These are phyloP conservation scores for Chlamydomonas eustigma DNA, from an alignment of 139 green algal genomes.

Conservation along the genomic window DNA sequence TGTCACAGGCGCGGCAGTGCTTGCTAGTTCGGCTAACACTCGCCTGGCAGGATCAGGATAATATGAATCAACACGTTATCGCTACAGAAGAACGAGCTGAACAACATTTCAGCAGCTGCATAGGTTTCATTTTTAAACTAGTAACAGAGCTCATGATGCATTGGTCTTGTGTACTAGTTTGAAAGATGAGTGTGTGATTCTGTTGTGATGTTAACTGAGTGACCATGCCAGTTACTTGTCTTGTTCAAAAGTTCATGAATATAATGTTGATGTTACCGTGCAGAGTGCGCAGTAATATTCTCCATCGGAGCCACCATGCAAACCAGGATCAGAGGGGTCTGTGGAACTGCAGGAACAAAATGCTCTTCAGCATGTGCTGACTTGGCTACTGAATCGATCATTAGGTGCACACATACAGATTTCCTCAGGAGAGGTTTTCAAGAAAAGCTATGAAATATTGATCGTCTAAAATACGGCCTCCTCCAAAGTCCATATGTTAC, in stretches of 20 bases:
- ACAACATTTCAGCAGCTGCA: no score
- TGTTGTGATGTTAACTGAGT: not conserved
- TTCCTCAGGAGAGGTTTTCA: not conserved
- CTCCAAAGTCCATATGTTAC: no score
- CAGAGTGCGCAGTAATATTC: not conserved
- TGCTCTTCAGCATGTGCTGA: not conserved
- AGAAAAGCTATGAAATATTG: no score
- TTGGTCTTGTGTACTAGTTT: not conserved
- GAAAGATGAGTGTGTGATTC: not conserved
- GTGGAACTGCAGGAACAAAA: not conserved
- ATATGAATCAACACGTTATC: no score
- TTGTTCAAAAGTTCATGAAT: no score
- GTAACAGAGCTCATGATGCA: not conserved
- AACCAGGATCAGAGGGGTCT: slow-evolving; percentile 6
- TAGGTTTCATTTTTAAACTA: not conserved
- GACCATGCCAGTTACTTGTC: not conserved
- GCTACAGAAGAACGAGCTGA: no score
- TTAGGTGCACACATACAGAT: not conserved
- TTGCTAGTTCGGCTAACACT: slow-evolving; percentile 51
- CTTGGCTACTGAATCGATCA: not conserved
- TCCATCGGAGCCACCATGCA: not conserved
- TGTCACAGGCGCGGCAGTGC: slow-evolving; percentile 70
- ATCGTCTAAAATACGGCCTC: no score
- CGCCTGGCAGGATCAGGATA: slow-evolving; percentile 33
- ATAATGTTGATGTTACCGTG: not conserved